Base-by-base conservation (phyloP, 352 stramenopile species). In the Elongisporangium anandrum region DNA sequence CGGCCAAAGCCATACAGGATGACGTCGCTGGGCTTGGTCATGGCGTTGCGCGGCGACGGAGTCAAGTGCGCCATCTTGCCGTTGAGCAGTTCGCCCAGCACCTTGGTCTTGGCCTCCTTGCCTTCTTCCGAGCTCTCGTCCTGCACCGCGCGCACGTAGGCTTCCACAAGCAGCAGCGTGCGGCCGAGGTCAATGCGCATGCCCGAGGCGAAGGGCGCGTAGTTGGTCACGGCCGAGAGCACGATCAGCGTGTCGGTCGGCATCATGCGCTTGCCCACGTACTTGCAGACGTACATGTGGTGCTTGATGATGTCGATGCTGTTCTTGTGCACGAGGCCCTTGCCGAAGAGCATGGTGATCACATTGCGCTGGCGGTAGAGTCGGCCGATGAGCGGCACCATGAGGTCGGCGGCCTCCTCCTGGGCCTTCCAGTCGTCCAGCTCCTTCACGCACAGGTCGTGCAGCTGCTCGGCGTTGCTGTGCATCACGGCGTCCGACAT, bases 1-100 rank as follows among this genome's bases (percentile, higher is more conserved):
- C 88, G 86, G n/a, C 87, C 88, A 52, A 95, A 95, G 17, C 88
- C 88, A 55, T 96, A 94, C 23, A 96, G 72, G 48, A 94, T 70
- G 26, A 96, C 85, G 64, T 94, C 81, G 54, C 77, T 84, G 24
- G 87, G 78, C 68, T 88, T 89, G 53, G 71, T 73, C 62, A 86
- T 74, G 48, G 52, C 52, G 7, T 50, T 19, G 10, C 69, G 38
- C 6, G 67, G 50, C 7, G 66, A 21, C 1, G 66, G 57, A 8
- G 65, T 64, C 5, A 91, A 66, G 34, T 73, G 69, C 38, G 66
- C 73, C 75, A 90, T 84, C 71, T 85, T 79, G 56, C 51, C 58
- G 63, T 88, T 85, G 7, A 91, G 54, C 20, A 85, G 58, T 52
- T 74, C 64, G 24, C 79, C 83, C 10, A 93, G 69, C 23, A 57